phyloP scores from a whole-genome alignment of 768 basidiomycete species.

The Leccinellum albellum region DNA sequence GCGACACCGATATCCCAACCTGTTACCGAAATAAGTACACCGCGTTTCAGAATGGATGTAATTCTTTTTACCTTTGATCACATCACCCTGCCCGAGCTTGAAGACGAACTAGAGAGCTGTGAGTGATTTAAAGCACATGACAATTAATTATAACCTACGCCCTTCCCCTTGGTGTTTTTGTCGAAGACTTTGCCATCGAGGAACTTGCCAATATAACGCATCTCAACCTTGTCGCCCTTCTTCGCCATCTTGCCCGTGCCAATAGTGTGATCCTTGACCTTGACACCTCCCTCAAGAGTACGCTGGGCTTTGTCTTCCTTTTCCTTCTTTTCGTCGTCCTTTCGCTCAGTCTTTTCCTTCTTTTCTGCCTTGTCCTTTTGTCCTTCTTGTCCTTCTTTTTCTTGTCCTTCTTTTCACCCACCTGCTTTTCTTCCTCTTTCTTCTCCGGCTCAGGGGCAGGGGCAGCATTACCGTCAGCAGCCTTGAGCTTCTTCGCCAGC shows the following conservation, averaged over 20 bases:
- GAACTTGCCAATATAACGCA: constrained; percentile 94
- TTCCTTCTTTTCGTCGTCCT: constrained; percentile 28
- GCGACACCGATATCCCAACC: constrained; percentile 90
- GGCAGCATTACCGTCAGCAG: constrained; percentile 45
- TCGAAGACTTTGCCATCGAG: constrained; percentile 74
- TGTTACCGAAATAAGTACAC: constrained; percentile 23
- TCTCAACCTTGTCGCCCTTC: constrained; percentile 73
- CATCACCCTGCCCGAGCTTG: constrained; percentile 80
- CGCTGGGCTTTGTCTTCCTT: constrained; percentile 26
- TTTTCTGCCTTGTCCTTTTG: constrained; percentile 33
- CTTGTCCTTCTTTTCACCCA: constrained; percentile 39
- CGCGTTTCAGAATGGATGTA: background rate
- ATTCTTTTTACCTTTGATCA: constrained; percentile 71
- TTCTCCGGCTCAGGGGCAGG: constrained; percentile 24
- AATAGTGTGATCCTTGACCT: constrained; percentile 69
- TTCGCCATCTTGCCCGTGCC: constrained; percentile 87
- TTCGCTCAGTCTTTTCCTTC: constrained; percentile 32
- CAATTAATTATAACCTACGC: constrained; percentile 46
- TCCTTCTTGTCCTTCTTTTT: constrained; percentile 50
- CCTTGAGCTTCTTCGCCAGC: constrained; percentile 71
- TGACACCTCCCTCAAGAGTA: constrained; percentile 65
- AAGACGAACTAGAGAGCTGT: constrained; percentile 57
- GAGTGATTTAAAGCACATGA: constrained; percentile 6
- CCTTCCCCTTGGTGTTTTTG: constrained; percentile 78
- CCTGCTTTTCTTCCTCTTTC: constrained; percentile 34